Conservation (phyloP, 2,329 filamentous ascomycete species). For the Seiridium unicorne region DNA sequence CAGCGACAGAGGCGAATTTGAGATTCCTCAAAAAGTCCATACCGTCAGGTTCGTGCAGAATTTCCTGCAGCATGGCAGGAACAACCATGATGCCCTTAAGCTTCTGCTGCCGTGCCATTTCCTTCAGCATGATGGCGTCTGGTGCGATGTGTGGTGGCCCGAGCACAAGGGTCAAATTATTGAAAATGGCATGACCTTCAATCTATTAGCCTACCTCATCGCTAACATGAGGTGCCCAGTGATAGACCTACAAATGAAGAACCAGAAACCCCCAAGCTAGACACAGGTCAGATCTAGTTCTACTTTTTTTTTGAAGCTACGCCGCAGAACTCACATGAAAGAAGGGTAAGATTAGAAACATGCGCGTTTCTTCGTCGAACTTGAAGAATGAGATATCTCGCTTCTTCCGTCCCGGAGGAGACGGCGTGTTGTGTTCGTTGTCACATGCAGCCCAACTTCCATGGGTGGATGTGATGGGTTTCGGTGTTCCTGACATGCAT, state of each 20-base stretch:
- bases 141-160: conserved; percentile 17
- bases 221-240: background rate
- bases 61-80: conserved; percentile 15
- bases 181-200: conserved; percentile 16
- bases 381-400: conserved; percentile 9
- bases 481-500: conserved; percentile 10
- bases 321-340: conserved; percentile 11
- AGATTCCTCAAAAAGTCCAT: conserved; percentile 14
- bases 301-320: too few relatives aligned
- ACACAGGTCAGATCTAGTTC: too few relatives aligned
- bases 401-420: conserved; percentile 8
- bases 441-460: conserved; percentile 9
- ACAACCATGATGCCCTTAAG: conserved; percentile 13
- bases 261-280: conserved; percentile 4
- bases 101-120: conserved; percentile 13
- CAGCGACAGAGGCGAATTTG: conserved; percentile 15
- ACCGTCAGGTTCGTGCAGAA: conserved; percentile 15
- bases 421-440: conserved; percentile 9
- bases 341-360: conserved; percentile 12
- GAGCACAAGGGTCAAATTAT: conserved; percentile 13
- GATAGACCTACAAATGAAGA: conserved; percentile 8
- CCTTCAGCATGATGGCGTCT: conserved; percentile 14
- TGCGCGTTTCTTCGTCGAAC: conserved; percentile 8
- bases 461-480: conserved; percentile 13
- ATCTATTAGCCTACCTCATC: background rate